Evolutionary conservation across 306 rosid genomes (phyloP), one percentile per base, ranked within the genome.

Genomic region (Biancaea sappan): DNA sequence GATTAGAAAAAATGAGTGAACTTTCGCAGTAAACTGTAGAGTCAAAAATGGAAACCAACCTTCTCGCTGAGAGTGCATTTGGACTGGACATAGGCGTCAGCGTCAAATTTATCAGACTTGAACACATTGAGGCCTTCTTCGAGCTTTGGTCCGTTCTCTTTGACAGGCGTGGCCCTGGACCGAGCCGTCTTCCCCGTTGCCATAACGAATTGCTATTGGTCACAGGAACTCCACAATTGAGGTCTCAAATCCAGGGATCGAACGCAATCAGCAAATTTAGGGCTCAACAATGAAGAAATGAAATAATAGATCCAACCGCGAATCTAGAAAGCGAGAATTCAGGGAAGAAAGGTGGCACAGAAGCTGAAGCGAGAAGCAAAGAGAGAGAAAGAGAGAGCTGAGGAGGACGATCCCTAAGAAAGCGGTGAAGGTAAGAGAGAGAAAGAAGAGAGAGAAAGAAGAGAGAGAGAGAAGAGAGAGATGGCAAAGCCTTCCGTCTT

Each of bases 1-100:
- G 52, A 59, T 43, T 61, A 61, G 52, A 10, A 68, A 68, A 53
- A 25, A 24, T 0, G n/a, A 7, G 16, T 26, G 11, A 12, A 6
- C 19, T 18, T 48, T 2, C 32, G 11, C 0, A 69, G 47, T 10
- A 63, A 63, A 38, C 14, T 63, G 6, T 13, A 37, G 0, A 69
- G 12, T 5, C 15, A 69, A 12, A 10, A 8, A 44, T 16, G 24
- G 18, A 46, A 35, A 34, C n/a, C 41, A 75, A 88, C 97, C 98
- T 90, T 95, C 51, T 95, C 99, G 83, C 91, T 90, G 77, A 92
- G 93, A 54, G 97, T 71, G 78, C 93, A 90, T 37, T 89, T 91
- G 21, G 93, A 80, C 83, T 88, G 97, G 0, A 95, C 89, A 61
- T 84, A 95, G 41, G 72, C 46, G 41, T 90, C 96, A 2, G 98